Base-by-base conservation (phyloP, 2,329 filamentous ascomycete genomes). In the Colletotrichum zoysiae region DNA sequence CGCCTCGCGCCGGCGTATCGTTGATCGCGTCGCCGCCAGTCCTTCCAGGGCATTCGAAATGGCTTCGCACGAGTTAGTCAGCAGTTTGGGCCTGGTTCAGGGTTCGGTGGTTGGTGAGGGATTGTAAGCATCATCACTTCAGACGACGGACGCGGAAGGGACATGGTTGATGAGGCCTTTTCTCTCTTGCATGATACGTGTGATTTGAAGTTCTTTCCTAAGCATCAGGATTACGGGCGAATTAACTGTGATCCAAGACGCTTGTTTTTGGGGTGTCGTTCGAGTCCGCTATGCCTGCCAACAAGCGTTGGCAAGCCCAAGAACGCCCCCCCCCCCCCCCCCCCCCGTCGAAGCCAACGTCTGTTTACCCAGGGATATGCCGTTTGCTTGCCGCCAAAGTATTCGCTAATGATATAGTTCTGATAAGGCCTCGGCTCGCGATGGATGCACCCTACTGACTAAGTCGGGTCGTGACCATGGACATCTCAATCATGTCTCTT, bases 281-380 rank as follows among this genome's bases (percentile, higher is more conserved):
- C 30, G 26, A 20, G 16, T 33, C 33, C 16, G 16, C 16, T 33
- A 12, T n/a, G 18, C 16, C 8, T n/a, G 51, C 51, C 9, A 55
- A 18, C 51, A n/a, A 35, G 30, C 18, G 30, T 35, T n/a, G 9
- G 51, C 18, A 55, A 12, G 18, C 79, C 46, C 46, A 23, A n/a
- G 9, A 48, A 48, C 46, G 12, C 3, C 1, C 44, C n/a, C n/a
- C n/a, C n/a, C n/a, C n/a, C n/a, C n/a, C n/a, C n/a, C n/a, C n/a
- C n/a, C n/a, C n/a, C 46, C 18, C 3, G n/a, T n/a, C 23, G 20
- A 48, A 12, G 46, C 12, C 46, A 48, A 48, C 46, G 46, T n/a
- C 5, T 48, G n/a, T 48, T 20, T 23, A 23, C 46, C n/a, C 20
- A 23, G 46, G 4, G 46, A 48, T 23, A 48, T 23, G 4, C 12